A percentile compares a stretch with the other conserved stretches of the same genome.
These are phyloP conservation scores for Daedaleopsis sinensis DNA, from an alignment of 768 basidiomycete species.

Conservation along the genomic window DNA sequence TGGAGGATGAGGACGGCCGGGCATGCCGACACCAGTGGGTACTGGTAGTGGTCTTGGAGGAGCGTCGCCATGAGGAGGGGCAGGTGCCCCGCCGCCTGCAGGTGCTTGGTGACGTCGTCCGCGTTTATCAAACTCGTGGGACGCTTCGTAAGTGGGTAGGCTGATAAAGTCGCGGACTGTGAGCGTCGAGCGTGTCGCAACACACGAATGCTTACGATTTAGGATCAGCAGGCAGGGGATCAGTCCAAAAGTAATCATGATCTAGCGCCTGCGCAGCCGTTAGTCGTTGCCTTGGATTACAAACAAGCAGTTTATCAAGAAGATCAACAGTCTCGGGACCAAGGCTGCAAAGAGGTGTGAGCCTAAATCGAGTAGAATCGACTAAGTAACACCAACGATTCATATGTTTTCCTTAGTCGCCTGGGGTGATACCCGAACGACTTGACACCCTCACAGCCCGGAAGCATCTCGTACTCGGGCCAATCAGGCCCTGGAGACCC, in stretches of 20 bases:
- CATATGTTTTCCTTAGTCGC: constrained; percentile 58
- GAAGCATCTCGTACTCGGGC: constrained; percentile 75
- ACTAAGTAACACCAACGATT: constrained; percentile 48
- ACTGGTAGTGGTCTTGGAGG: constrained; percentile 27
- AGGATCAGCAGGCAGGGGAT: constrained; percentile 85
- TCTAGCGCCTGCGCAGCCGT: constrained; percentile 87
- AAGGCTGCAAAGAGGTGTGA: constrained; percentile 46
- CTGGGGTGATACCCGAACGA: constrained; percentile 57
- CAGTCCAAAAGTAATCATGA: constrained; percentile 94
- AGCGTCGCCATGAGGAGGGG: constrained; percentile 21
- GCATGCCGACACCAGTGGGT: constrained; percentile 22
- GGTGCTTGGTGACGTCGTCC: constrained; percentile 51
- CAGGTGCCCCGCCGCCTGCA: constrained; percentile 20
- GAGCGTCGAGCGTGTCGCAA: background rate
- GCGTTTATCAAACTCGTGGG: constrained; percentile 81
- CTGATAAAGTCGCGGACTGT: constrained; percentile 36
- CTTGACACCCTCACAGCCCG: constrained; percentile 80
- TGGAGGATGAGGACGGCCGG: constrained; percentile 40
- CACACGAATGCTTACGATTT: constrained; percentile 56
- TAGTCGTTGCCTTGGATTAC: constrained; percentile 82
- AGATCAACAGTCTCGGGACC: constrained; percentile 78
- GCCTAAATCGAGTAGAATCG: background rate
- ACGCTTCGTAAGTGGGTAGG: constrained; percentile 77
- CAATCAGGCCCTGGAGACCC: constrained; percentile 87
- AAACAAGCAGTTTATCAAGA: constrained; percentile 77